Base-by-base conservation (phyloP, 352 stramenopile species). In the Phytophthora aleatoria region DNA sequence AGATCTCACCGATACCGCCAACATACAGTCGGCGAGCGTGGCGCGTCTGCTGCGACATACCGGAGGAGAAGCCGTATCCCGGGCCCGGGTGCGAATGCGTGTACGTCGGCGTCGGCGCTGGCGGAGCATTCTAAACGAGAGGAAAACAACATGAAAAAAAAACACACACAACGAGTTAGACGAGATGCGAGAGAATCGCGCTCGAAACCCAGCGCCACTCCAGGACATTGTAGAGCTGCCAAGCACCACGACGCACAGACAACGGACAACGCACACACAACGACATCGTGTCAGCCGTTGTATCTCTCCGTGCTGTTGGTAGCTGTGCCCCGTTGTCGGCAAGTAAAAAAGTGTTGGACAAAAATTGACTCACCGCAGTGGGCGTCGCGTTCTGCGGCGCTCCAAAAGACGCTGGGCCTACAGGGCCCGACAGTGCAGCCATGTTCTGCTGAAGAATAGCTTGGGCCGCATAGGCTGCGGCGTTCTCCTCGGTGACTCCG, bases 11-110 rank as follows among this genome's bases (percentile, higher is more conserved):
- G 35, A 95, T 91, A 56, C 97, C 91, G 16, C 97, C 97, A 30
- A 99, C 91, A 77, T 99, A 99, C n/a, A 99, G 69, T 48, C 97
- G 88, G 24, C 97, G 85, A 5, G 96, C 96, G 72, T 99, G 96
- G 12, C 96, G 85, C 13, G 97, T 99, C 64, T 98, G 95, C 75
- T 99, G 96, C 27, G 78, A 85, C 54, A 83, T 73, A 35, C 75
- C 76, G 4, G 70, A 39, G 6, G 70, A 39, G 16, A 74, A 71
- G 13, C 42, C 53, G 20, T 67, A 74, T 13, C 41, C 61, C 1
- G 64, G 66, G 36, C 42, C 53, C 24, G 69, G 61, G 53, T 71
- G 57, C 16, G 61, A 49, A 50, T 77, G 69, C 9, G 52, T 56
- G 49, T 77, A 70, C 42, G 48, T 47, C 10, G 61, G 48, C 42